Percentiles rank a stretch among this genome's conserved stretches.
Evolutionary conservation across 2,329 filamentous ascomycete species (phyloP).

Genomic region (Nigrospora oryzae): DNA sequence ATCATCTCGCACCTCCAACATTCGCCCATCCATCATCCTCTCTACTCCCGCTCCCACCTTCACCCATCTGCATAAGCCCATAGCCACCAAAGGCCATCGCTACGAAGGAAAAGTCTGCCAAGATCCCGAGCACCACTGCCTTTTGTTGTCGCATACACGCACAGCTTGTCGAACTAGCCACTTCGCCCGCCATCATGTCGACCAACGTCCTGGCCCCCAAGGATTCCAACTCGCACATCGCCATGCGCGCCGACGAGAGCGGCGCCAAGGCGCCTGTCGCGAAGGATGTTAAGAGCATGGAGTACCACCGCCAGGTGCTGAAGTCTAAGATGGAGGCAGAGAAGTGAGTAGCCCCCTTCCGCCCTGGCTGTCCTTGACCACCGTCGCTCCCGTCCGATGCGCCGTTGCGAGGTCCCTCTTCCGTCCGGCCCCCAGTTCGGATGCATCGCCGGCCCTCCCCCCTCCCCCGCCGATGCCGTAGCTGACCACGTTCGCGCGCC

Average conservation of each 20-base stretch:
- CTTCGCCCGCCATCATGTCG: constrained; percentile 37
- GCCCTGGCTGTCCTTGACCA: not conserved
- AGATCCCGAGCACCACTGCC: too few relatives aligned
- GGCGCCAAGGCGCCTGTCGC: constrained; percentile 24
- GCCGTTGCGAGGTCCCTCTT: too few relatives aligned
- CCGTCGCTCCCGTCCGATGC: not conserved
- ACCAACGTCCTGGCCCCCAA: constrained; percentile 53
- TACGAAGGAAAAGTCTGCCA: too few relatives aligned
- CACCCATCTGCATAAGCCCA: too few relatives aligned
- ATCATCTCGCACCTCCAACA: too few relatives aligned
- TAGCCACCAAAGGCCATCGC: too few relatives aligned
- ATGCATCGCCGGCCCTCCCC: not conserved
- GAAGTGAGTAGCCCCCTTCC: constrained; percentile 38
- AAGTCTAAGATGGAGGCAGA: constrained; percentile 62
- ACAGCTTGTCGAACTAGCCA: too few relatives aligned
- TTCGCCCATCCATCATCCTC: too few relatives aligned
- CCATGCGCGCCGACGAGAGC: constrained; percentile 14
- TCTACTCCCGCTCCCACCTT: too few relatives aligned
- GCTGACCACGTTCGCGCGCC: constrained; percentile 1
- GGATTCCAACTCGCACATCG: constrained; percentile 50
- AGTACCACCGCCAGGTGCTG: constrained; percentile 69
- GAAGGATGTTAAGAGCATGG: constrained; percentile 55
- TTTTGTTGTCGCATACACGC: too few relatives aligned
- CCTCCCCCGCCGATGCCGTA: not conserved
- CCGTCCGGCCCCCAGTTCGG: too few relatives aligned